Evolutionary conservation across 2,329 filamentous ascomycete genomes (phyloP).

Genomic region (Penicillium polonicum): DNA sequence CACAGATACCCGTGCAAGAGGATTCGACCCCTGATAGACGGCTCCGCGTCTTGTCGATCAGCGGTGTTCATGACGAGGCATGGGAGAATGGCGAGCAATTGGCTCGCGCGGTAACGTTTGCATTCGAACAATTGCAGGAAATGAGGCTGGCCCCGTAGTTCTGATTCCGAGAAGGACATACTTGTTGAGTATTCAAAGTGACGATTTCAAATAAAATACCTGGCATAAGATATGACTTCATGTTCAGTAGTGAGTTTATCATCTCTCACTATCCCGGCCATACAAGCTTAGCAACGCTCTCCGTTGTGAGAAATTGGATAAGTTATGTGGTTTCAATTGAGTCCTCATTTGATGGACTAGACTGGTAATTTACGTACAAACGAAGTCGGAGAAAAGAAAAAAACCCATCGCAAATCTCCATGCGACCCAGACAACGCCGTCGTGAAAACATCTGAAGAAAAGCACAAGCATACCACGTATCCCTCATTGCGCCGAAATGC

Average conservation of each 20-base stretch:
- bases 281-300: background rate
- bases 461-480: slow-evolving; percentile 21
- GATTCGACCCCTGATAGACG: slow-evolving; percentile 36
- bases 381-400: slow-evolving; percentile 18
- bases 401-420: slow-evolving; percentile 20
- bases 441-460: slow-evolving; percentile 25
- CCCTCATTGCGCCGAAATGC: slow-evolving; percentile 31
- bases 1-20: slow-evolving; percentile 9
- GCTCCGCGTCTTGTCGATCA: slow-evolving; percentile 41
- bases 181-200: background rate
- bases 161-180: background rate
- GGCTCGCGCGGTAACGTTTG: slow-evolving; percentile 36
- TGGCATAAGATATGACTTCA: background rate
- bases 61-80: slow-evolving; percentile 43
- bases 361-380: slow-evolving; percentile 24
- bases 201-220: background rate
- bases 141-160: slow-evolving; percentile 21
- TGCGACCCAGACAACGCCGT: slow-evolving; percentile 28
- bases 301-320: background rate
- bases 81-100: slow-evolving; percentile 44
- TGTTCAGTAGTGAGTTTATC: background rate
- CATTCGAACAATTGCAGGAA: slow-evolving; percentile 31
- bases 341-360: background rate
- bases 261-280: background rate
- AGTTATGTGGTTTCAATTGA: slow-evolving; percentile 14